These are phyloP conservation scores for Penicillium palitans DNA, from an alignment of 2,329 filamentous ascomycete species.

Conservation along the genomic window DNA sequence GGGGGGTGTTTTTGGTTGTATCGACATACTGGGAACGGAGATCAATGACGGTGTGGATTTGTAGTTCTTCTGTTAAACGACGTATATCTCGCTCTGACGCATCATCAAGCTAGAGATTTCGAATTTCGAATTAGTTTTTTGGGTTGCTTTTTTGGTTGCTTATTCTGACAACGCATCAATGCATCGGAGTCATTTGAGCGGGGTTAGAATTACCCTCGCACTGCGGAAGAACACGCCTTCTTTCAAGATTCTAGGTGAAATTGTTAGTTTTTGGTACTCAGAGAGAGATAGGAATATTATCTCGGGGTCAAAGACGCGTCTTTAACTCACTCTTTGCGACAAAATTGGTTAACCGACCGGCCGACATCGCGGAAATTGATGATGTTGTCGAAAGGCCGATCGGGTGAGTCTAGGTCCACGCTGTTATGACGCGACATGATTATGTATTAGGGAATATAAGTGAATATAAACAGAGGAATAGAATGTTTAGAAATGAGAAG, in stretches of 20 bases:
- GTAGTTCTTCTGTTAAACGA: slow-evolving; percentile 59
- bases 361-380: slow-evolving; percentile 79
- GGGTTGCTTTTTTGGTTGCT: neutral
- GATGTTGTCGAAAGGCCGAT: slow-evolving; percentile 56
- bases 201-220: slow-evolving; percentile 57
- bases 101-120: slow-evolving; percentile 58
- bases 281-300: neutral
- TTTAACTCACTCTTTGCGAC: slow-evolving; percentile 54
- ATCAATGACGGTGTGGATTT: slow-evolving; percentile 74
- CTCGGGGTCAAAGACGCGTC: neutral
- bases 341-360: slow-evolving; percentile 61
- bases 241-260: slow-evolving; percentile 47
- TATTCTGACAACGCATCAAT: neutral
- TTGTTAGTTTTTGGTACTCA: slow-evolving; percentile 3
- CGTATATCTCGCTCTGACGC: slow-evolving; percentile 66
- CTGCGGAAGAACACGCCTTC: slow-evolving; percentile 69
- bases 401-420: slow-evolving; percentile 36
- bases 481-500: neutral
- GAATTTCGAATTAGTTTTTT: neutral
- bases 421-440: slow-evolving; percentile 30
- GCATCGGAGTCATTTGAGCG: neutral
- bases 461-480: neutral
- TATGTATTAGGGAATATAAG: slow-evolving; percentile 2
- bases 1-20: too few species aligned
- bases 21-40: slow-evolving; percentile 68